These are phyloP conservation scores for Pichia deserticola DNA, from an alignment of 805 yeast genomes.

Conservation along the genomic window DNA sequence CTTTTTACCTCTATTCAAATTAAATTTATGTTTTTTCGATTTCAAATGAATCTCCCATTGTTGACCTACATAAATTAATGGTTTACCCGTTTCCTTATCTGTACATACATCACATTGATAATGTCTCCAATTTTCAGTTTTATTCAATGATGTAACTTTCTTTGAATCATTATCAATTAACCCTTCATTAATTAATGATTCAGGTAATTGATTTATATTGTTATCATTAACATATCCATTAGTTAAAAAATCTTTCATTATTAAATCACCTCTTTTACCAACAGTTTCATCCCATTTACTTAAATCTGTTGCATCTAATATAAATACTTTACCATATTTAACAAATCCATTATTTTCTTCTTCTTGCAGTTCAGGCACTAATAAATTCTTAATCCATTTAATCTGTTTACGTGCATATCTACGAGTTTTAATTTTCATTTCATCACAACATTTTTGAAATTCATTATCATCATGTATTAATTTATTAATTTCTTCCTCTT, in stretches of 20 bases:
- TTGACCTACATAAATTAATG: conserved; percentile 64
- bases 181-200: conserved; percentile 9
- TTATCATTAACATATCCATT: conserved; percentile 3
- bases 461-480: conserved; percentile 9
- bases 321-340: conserved; percentile 56
- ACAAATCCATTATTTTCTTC: conserved; percentile 39
- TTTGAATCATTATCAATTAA: background rate
- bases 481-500: background rate
- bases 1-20: conserved; percentile 38
- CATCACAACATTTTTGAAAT: conserved; percentile 45
- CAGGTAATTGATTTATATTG: conserved; percentile 14
- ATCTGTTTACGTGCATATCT: conserved; percentile 84
- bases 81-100: conserved; percentile 41
- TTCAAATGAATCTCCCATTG: conserved; percentile 62
- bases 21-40: conserved; percentile 63
- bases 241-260: conserved; percentile 32
- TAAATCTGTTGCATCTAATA: conserved; percentile 75
- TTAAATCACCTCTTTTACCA: conserved; percentile 42
- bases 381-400: conserved; percentile 77
- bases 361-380: conserved; percentile 51
- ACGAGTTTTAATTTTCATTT: conserved; percentile 79
- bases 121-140: conserved; percentile 50
- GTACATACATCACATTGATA: conserved; percentile 59
- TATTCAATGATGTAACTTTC: conserved; percentile 11
- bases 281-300: conserved; percentile 53